Base-by-base conservation (phyloP, 2,329 filamentous ascomycete genomes). In the Bretziella fagacearum region DNA sequence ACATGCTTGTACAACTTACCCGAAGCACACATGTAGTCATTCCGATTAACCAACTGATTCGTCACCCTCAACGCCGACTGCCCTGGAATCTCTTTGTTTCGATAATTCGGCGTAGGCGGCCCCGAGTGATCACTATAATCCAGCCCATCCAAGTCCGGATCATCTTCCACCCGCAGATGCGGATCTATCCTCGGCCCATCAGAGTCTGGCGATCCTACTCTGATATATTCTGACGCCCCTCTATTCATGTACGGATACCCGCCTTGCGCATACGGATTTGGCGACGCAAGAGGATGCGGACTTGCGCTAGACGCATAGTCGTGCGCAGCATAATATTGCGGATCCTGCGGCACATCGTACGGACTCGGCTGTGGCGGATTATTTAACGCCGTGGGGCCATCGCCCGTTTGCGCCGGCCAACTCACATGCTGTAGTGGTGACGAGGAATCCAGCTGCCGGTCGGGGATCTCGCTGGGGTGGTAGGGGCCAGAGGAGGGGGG, bases 1-100 rank as follows among this genome's bases (percentile, higher is more conserved):
- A n/a, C 39, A 4, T 15, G 4, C 2, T 30, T 46, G 26, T 25
- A 32, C 48, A 44, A 56, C 72, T 63, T 61, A 73, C 78, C 69
- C 39, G 75, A 75, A 25, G 77, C 77, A 57, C 79, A 82, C 60
- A 84, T 70, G 51, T 71, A 72, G 51, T 79, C 72, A 46, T 71
- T 77, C 58, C 74, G 70, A 56, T 73, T 68, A 39, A 79, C 67
- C 42, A 84, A 46, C 25, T 47, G 40, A 30, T 51, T 51, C 18
- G 40, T 44, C 13, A 51, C 40, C 35, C 49, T 27, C 22, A 51
- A 27, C 4, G 44, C 37, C 8, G 49, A 35, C 40, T 25, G 44
- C 30, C 20, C 46, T 25, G 30, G 44, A 44, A 30, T 46, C 22
- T 26, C 41, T 39, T n/a, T 42, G 25, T 35, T 26, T 25, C 23